Percentiles rank a stretch among this genome's conserved stretches.
Conservation (phyloP, 2,329 filamentous ascomycete species). For the Paecilomyces variotii region DNA sequence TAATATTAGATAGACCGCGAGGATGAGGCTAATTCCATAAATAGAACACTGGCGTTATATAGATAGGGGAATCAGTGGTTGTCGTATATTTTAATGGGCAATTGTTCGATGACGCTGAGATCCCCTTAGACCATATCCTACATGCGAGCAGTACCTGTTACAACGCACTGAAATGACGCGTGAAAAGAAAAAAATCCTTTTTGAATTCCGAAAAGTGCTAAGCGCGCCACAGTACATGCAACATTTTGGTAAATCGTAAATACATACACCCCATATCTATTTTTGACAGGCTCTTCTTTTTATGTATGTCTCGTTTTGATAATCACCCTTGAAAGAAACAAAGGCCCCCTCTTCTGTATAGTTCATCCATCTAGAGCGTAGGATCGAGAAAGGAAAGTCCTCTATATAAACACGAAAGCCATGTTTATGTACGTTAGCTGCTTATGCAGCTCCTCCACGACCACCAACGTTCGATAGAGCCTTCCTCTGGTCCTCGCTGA, state of each 20-base stretch:
- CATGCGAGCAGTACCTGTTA: neutral
- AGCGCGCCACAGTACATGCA: neutral
- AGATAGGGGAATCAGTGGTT: neutral
- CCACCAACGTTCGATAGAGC: constrained; percentile 47
- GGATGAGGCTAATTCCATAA: neutral
- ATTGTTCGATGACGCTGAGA: too few species aligned
- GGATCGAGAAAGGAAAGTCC: neutral
- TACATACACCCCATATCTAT: neutral
- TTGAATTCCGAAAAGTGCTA: neutral
- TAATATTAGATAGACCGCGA: neutral
- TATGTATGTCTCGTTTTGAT: neutral
- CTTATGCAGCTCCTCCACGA: constrained; percentile 33
- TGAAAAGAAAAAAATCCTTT: neutral
- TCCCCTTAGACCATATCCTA: neutral
- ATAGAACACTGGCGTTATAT: neutral
- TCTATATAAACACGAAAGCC: neutral
- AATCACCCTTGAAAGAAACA: too few species aligned
- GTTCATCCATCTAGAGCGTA: neutral
- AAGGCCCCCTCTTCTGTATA: too few species aligned
- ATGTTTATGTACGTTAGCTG: constrained; percentile 4
- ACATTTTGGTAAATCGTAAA: neutral
- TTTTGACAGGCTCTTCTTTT: neutral
- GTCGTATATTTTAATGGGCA: too few species aligned
- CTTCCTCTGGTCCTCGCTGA: constrained; percentile 41
- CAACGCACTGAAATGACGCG: neutral